Evolutionary conservation across 768 basidiomycete genomes (phyloP).

Genomic region (Russula sp.): DNA sequence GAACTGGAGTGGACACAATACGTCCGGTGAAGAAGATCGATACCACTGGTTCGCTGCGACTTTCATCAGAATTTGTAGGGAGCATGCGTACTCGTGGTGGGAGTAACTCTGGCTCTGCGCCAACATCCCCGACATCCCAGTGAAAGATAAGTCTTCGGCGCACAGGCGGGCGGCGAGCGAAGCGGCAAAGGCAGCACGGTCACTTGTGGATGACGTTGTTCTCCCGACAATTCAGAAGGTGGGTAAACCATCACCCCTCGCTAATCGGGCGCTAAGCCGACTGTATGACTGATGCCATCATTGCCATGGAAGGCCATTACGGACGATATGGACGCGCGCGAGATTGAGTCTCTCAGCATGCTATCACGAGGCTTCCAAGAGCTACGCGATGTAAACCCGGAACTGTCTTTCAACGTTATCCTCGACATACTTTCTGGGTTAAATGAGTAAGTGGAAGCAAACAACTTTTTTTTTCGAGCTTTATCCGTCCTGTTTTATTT

Average conservation of each 20-base stretch:
- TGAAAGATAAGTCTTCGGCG: conserved; percentile 38
- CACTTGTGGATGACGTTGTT: conserved; percentile 80
- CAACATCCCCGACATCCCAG: conserved; percentile 49
- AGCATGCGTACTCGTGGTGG: conserved; percentile 57
- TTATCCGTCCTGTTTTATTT: not conserved
- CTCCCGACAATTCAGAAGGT: conserved; percentile 77
- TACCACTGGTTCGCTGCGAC: conserved; percentile 64
- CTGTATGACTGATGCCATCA: not conserved
- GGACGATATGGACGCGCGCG: conserved; percentile 84
- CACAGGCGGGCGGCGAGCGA: conserved; percentile 57
- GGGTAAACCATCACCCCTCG: conserved; percentile 42
- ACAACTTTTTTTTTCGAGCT: not conserved
- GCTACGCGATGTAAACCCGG: conserved; percentile 76
- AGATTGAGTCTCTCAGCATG: conserved; percentile 87
- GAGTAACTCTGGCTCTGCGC: conserved; percentile 38
- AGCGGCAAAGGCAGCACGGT: conserved; percentile 57
- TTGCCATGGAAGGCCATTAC: conserved; percentile 58
- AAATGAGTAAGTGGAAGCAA: conserved; percentile 66
- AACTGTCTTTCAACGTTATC: conserved; percentile 82
- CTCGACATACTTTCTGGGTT: conserved; percentile 88
- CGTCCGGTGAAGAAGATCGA: conserved; percentile 93
- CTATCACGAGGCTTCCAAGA: conserved; percentile 87
- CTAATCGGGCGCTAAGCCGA: conserved; percentile 38
- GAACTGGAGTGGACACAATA: conserved; percentile 85
- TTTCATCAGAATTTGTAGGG: conserved; percentile 81